Conservation (phyloP, 495 filamentous ascomycete genomes). For the Penicillium pulvis region DNA sequence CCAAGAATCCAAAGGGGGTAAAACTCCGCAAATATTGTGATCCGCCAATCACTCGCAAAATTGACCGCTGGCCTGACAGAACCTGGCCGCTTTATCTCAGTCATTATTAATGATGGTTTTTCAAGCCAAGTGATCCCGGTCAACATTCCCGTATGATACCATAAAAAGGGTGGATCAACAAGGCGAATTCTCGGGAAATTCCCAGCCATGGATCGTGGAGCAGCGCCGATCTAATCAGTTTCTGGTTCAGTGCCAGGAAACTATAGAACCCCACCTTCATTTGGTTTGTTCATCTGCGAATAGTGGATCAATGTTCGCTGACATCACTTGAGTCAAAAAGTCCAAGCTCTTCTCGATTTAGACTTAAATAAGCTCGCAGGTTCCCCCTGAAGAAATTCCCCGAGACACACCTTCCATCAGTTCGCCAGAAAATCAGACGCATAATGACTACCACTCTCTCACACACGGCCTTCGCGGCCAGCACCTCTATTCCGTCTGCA, state of each 20-base stretch:
- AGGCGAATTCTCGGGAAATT: constrained; percentile 22
- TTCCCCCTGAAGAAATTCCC: constrained; percentile 6
- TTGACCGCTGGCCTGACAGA: too few species aligned
- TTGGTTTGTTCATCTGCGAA: neutral
- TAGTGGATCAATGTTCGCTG: constrained; percentile 4
- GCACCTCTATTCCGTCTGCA: constrained; percentile 18
- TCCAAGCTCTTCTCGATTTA: neutral
- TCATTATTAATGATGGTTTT: too few species aligned
- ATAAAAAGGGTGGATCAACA: neutral
- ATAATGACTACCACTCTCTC: constrained; percentile 7
- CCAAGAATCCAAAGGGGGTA: too few species aligned
- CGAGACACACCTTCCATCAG: neutral
- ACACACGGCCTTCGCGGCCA: constrained; percentile 9
- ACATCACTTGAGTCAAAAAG: constrained; percentile 1
- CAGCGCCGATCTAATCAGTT: constrained; percentile 16
- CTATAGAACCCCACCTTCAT: constrained; percentile 7
- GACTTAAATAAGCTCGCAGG: neutral
- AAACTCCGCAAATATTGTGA: too few species aligned
- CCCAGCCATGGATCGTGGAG: constrained; percentile 11
- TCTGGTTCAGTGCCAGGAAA: constrained; percentile 4
- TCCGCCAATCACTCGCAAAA: too few species aligned
- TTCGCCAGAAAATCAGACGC: neutral
- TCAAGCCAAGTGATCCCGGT: neutral
- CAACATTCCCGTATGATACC: neutral
- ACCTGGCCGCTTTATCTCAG: too few species aligned